phyloP scores from a whole-genome alignment of 805 yeast genomes.

The Isabelozyma gotoi region DNA sequence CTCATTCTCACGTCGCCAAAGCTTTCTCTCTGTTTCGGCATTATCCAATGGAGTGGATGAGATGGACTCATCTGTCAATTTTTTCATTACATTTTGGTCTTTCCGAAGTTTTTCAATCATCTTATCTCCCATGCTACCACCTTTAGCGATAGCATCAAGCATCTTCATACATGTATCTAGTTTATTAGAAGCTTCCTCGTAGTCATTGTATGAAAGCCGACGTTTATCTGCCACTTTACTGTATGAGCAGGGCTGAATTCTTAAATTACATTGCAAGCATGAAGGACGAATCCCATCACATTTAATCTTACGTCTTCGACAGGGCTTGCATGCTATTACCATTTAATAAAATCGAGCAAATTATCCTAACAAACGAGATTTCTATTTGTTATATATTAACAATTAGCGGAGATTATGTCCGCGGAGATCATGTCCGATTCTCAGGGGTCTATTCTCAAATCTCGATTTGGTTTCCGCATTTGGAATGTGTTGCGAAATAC shows the following conservation, averaged over 20 bases:
- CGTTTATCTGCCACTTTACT: background rate
- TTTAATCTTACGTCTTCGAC: constrained; percentile 6
- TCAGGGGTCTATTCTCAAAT: no score
- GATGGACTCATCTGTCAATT: background rate
- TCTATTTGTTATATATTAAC: no score
- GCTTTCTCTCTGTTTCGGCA: background rate
- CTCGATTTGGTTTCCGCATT: no score
- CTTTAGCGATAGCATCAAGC: constrained; percentile 4
- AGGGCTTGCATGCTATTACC: constrained; percentile 8
- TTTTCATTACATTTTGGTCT: constrained; percentile 1
- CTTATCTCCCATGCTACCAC: constrained; percentile 2
- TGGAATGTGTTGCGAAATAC: no score
- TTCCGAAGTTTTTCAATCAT: constrained; percentile 1
- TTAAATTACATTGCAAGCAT: constrained; percentile 5
- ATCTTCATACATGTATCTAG: constrained; percentile 4
- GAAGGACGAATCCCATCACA: constrained; percentile 5
- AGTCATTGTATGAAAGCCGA: constrained; percentile 1
- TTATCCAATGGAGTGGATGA: background rate
- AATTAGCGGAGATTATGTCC: background rate
- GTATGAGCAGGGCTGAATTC: constrained; percentile 1
- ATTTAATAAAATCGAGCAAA: constrained; percentile 1
- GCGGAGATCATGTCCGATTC: no score
- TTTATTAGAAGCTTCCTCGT: constrained; percentile 3
- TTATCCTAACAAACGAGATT: no score
- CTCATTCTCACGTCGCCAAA: constrained; percentile 1